Percentiles rank a stretch among this genome's conserved stretches.
phyloP scores from a whole-genome alignment of 2,329 filamentous ascomycete genomes.

The Aureobasidium pullulans region DNA sequence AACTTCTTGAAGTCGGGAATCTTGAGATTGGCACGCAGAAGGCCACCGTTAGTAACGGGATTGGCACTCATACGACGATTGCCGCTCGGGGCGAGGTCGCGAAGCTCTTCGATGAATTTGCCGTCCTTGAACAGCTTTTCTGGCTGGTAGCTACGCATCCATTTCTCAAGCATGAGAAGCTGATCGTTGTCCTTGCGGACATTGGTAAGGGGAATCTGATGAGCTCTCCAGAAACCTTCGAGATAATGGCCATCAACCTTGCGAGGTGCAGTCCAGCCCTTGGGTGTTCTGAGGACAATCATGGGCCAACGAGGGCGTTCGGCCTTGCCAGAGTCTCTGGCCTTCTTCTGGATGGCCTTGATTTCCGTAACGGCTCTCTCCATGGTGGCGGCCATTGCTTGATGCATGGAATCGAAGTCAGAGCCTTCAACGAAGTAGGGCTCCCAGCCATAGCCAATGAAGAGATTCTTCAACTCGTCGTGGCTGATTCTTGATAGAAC shows the following conservation, averaged over 20 bases:
- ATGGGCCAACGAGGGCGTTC: conserved; percentile 70
- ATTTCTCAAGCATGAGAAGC: conserved; percentile 61
- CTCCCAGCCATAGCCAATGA: conserved; percentile 69
- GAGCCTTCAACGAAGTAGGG: conserved; percentile 75
- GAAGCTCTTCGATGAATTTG: conserved; percentile 55
- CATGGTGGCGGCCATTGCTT: conserved; percentile 71
- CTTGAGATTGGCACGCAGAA: conserved; percentile 58
- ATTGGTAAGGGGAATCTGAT: conserved; percentile 70
- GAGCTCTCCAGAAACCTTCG: conserved; percentile 70
- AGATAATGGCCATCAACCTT: conserved; percentile 64
- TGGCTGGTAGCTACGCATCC: conserved; percentile 71
- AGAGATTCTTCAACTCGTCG: conserved; percentile 62
- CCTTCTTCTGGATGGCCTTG: conserved; percentile 60
- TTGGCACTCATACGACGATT: conserved; percentile 69
- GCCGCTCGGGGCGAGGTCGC: conserved; percentile 57
- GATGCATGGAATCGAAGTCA: conserved; percentile 68
- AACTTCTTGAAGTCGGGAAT: conserved; percentile 66
- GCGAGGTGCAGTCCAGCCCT: conserved; percentile 71
- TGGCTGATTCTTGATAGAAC: conserved; percentile 66
- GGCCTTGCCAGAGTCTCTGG: conserved; percentile 60
- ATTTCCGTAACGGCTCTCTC: conserved; percentile 68
- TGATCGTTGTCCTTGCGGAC: conserved; percentile 56
- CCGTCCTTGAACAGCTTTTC: conserved; percentile 63
- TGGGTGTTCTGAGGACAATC: conserved; percentile 69
- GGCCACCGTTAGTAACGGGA: conserved; percentile 65